These are phyloP conservation scores for Raddia distichophylla DNA, from an alignment of 176 grass and related monocot genomes.

Conservation along the genomic window DNA sequence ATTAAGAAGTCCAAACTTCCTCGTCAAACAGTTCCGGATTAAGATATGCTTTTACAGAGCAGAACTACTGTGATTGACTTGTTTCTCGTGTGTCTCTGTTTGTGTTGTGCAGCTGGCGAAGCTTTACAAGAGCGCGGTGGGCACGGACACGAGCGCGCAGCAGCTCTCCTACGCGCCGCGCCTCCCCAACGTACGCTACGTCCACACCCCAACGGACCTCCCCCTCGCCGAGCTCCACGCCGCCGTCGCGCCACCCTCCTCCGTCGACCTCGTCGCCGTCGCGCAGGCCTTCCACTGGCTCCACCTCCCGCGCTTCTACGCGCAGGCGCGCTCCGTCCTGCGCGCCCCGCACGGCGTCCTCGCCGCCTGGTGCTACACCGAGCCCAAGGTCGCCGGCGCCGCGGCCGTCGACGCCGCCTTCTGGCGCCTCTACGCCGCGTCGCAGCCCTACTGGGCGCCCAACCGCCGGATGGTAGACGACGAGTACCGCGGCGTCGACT, in stretches of 20 bases:
- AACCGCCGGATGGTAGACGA: conserved; percentile 70
- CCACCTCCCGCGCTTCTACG: conserved; percentile 75
- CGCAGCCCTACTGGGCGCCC: conserved; percentile 65
- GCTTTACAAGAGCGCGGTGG: conserved; percentile 69
- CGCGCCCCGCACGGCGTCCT: conserved; percentile 54
- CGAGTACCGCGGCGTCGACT: conserved; percentile 58
- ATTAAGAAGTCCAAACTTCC: no score
- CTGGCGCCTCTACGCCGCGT: conserved; percentile 58
- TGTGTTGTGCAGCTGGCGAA: conserved; percentile 48
- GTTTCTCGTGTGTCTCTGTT: no score
- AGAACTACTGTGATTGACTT: neutral
- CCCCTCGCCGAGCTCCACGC: conserved; percentile 44
- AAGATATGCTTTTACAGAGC: no score
- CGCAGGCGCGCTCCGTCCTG: conserved; percentile 53
- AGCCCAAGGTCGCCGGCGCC: conserved; percentile 53
- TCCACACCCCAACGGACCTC: conserved; percentile 50
- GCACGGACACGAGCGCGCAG: conserved; percentile 81
- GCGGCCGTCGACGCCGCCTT: conserved; percentile 69
- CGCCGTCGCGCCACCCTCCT: conserved; percentile 44
- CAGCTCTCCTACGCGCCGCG: conserved; percentile 59
- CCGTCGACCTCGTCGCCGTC: conserved; percentile 76
- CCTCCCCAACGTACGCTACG: conserved; percentile 63
- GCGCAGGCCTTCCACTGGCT: conserved; percentile 95
- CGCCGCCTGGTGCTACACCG: conserved; percentile 90
- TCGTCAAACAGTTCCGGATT: no score